These are phyloP conservation scores for Kalanchoe fedtschenkoi DNA, from an alignment of 164 flowering plant genomes.

Conservation along the genomic window DNA sequence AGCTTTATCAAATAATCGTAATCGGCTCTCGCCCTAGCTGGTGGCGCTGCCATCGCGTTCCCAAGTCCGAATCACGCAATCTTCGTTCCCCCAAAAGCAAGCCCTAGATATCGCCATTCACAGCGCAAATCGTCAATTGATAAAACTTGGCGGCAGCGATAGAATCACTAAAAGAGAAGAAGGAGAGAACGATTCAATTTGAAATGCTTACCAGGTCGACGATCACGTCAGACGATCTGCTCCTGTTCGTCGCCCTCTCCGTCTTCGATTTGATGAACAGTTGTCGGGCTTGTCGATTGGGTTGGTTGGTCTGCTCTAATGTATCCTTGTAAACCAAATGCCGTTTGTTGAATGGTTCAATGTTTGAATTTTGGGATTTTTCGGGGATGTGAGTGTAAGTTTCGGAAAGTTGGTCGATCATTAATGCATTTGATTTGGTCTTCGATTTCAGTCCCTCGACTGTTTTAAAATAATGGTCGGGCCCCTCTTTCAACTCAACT, in stretches of 20 bases:
- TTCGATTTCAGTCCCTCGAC: neutral
- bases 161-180: neutral
- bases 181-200: neutral
- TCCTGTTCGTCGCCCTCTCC: neutral
- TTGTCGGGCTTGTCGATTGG: no score
- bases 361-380: neutral
- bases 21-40: conserved; percentile 32
- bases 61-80: neutral
- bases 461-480: no score
- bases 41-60: conserved; percentile 23
- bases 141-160: neutral
- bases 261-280: no score
- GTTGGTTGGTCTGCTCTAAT: neutral
- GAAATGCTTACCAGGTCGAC: neutral
- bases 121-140: neutral
- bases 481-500: no score
- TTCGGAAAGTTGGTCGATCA: neutral
- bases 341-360: neutral
- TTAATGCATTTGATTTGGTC: neutral
- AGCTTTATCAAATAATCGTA: conserved; percentile 36
- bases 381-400: neutral
- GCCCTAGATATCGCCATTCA: neutral
- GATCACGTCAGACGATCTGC: neutral
- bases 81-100: neutral
- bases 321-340: neutral